Percentiles rank a stretch among this genome's conserved stretches.
Conservation (phyloP, 768 basidiomycete genomes). For the Saitozyma sp. region DNA sequence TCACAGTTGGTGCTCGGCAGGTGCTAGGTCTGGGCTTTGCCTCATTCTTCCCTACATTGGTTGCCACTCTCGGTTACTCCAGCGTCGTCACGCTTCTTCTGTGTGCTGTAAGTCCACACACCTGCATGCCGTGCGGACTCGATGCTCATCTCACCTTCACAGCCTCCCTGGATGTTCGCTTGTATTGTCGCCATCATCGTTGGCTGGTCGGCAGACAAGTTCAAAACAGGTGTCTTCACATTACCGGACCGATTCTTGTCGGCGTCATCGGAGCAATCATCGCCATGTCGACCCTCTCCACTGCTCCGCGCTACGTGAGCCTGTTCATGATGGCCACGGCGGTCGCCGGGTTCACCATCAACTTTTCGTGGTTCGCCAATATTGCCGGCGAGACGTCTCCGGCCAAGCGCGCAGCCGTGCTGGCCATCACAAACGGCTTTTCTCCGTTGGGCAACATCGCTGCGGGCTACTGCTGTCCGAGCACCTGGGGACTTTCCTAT, state of each 20-base stretch:
- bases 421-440: constrained; percentile 4
- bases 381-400: constrained; percentile 7
- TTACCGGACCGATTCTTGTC: background rate
- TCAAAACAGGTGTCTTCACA: background rate
- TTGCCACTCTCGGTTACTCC: no score
- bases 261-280: background rate
- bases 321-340: constrained; percentile 2
- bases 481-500: background rate
- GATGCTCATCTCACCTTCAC: no score
- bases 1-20: no score
- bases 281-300: background rate
- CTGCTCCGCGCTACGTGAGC: background rate
- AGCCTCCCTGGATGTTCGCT: no score
- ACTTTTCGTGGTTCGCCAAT: constrained; percentile 7
- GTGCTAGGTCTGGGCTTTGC: no score
- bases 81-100: no score
- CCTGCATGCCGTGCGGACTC: no score
- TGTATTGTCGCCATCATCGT: background rate
- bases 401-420: constrained; percentile 4
- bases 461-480: background rate
- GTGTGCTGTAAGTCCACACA: no score
- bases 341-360: constrained; percentile 3
- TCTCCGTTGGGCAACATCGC: constrained; percentile 2
- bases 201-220: background rate
- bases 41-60: no score